phyloP scores from a whole-genome alignment of 768 basidiomycete genomes.

The Boletellus ananiceps region DNA sequence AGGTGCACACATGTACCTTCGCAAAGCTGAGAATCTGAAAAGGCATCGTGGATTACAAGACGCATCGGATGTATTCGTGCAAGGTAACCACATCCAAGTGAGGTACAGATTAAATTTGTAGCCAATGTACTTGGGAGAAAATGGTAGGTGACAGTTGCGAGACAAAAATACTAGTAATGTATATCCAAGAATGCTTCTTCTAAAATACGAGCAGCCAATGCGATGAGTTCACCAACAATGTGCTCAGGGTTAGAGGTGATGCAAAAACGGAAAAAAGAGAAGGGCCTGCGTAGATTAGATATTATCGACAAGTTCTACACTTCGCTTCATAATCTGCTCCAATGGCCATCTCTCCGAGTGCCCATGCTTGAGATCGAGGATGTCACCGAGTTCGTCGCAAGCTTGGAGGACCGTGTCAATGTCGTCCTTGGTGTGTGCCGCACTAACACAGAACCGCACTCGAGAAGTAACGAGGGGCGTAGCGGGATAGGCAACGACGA shows the following conservation, averaged over 20 bases:
- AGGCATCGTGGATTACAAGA: no score
- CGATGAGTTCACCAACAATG: neutral
- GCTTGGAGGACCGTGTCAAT: constrained; percentile 82
- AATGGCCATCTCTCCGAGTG: constrained; percentile 68
- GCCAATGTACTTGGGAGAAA: no score
- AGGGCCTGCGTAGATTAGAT: constrained; percentile 12
- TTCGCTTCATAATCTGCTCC: constrained; percentile 65
- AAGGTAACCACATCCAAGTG: no score
- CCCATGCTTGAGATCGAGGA: constrained; percentile 87
- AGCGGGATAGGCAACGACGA: constrained; percentile 88
- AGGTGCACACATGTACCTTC: no score
- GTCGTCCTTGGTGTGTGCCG: constrained; percentile 96
- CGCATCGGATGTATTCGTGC: no score
- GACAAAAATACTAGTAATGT: constrained; percentile 10
- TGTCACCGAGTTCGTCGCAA: constrained; percentile 87
- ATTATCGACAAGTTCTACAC: constrained; percentile 66
- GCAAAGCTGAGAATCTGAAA: no score
- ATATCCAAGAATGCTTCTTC: constrained; percentile 23
- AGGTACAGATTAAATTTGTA: no score
- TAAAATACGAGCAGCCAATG: constrained; percentile 4
- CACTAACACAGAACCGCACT: constrained; percentile 91
- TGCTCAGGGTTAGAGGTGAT: no score
- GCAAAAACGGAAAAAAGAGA: neutral
- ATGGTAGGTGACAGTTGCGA: no score
- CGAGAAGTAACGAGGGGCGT: constrained; percentile 85